Evolutionary conservation across 192 early-diverging fungal genomes (phyloP).

Genomic region (Phlyctochytrium bullatum): DNA sequence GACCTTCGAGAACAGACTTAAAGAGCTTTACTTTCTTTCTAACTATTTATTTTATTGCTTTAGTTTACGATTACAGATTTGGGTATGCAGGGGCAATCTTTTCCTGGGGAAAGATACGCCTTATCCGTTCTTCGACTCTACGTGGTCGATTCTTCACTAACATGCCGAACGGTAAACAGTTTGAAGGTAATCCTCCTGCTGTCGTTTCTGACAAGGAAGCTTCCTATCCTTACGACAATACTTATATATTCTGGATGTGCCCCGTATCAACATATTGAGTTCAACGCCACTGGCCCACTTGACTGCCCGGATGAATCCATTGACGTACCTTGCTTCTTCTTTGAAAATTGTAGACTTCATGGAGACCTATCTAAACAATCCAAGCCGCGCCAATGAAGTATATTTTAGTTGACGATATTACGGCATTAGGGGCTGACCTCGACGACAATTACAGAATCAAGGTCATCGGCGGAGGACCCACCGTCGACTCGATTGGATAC

Average conservation of each 20-base stretch:
- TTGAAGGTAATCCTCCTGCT: too few species aligned
- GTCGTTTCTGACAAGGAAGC: too few species aligned
- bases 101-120: background rate
- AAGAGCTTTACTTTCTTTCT: background rate
- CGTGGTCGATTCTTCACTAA: background rate
- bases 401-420: background rate
- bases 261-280: background rate
- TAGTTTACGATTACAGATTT: background rate
- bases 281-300: background rate
- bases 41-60: background rate
- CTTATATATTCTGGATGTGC: background rate
- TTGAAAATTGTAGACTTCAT: background rate
- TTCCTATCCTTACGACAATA: background rate
- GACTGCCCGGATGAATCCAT: background rate
- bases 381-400: background rate
- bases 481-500: background rate
- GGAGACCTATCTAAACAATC: background rate
- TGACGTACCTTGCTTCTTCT: background rate
- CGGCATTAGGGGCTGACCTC: background rate
- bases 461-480: background rate
- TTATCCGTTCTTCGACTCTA: background rate
- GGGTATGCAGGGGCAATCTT: background rate
- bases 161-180: too few species aligned
- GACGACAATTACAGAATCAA: background rate
- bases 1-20: too few species aligned